Base-by-base conservation (phyloP, 352 stramenopile species). In the Globisporangium acanthophoron region DNA sequence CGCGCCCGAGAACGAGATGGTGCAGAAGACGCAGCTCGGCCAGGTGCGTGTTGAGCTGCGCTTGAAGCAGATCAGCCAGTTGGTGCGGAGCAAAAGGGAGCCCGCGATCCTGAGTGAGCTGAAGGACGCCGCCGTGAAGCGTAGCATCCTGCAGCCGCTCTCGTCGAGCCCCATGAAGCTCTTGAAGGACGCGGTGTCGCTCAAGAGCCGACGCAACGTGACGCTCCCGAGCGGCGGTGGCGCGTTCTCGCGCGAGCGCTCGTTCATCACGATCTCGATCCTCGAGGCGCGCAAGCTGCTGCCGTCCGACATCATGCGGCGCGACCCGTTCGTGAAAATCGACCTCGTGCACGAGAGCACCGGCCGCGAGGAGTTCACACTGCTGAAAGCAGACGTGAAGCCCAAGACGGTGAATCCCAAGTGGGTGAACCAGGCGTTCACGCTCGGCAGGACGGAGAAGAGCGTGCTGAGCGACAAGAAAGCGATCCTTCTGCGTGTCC, bases 381-480 rank as follows among this genome's bases (percentile, higher is more conserved):
- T 71, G 47, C 55, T 85, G 49, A 90, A 90, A 52, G 85, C 80
- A 1, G 78, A 90, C 47, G 74, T 84, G 20, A 83, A 87, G 56
- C 58, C 75, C 47, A 87, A 66, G 37, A 88, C 80, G 2, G 27
- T 90, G 3, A 88, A 82, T 35, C 80, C 80, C 0, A 86, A 77
- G 51, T 90, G 80, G 80, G 60, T 71, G 13, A 90, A 90, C 54
- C 75, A 90, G 46, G 72, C 81, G 52, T 90, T 90, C 50, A 61
- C 75, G 15, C 67, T 90, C 0, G 80, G 80, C 2, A 85, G 78
- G 51, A 72, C 61, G 1, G 68, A 75, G 29, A 73, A 69, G 24
- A 87, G 72, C 0, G 59, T 65, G n/a, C 61, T 90, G 16, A 76
- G 67, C 13, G 69, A 87, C 56, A 88, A 88, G 49, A 86, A 78